Evolutionary conservation across 2,329 filamentous ascomycete species (phyloP).

Genomic region (Aspergillus alliaceus): DNA sequence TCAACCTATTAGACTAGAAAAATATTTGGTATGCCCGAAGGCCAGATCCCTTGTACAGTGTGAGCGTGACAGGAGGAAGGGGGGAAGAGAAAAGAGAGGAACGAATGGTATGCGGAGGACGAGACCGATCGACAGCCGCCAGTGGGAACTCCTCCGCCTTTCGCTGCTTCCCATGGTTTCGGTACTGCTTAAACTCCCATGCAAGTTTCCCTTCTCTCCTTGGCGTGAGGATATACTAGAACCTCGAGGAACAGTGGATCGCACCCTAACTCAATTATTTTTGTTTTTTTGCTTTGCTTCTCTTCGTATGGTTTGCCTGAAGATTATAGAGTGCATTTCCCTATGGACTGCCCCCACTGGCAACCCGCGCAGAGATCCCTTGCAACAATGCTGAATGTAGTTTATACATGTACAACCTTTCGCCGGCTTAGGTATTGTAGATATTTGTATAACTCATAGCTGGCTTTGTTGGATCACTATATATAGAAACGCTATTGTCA

Average conservation of each 20-base stretch:
- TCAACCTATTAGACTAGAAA: not conserved
- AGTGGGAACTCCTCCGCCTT: conserved; percentile 2
- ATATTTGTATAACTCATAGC: not conserved
- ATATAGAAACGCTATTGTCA: not conserved
- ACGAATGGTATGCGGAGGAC: conserved; percentile 1
- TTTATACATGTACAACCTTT: not conserved
- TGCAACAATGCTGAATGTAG: not conserved
- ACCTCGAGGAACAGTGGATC: not conserved
- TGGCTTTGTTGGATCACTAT: not conserved
- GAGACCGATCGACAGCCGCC: not conserved
- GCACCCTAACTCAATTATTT: not conserved
- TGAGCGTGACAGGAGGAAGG: not conserved
- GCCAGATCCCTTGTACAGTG: not conserved
- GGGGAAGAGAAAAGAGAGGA: not conserved
- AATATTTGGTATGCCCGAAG: not conserved
- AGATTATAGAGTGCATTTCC: not conserved
- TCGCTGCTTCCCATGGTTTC: not conserved
- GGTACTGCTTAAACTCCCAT: conserved; percentile 1
- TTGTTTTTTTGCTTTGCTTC: not conserved
- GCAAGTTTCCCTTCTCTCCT: not conserved
- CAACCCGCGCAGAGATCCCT: not conserved
- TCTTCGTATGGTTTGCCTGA: not conserved
- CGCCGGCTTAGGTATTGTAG: not conserved
- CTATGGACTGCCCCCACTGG: not conserved
- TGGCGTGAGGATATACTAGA: not conserved